phyloP scores from a whole-genome alignment of 2,329 filamentous ascomycete species.

The Arthrobotrys megalospora region DNA sequence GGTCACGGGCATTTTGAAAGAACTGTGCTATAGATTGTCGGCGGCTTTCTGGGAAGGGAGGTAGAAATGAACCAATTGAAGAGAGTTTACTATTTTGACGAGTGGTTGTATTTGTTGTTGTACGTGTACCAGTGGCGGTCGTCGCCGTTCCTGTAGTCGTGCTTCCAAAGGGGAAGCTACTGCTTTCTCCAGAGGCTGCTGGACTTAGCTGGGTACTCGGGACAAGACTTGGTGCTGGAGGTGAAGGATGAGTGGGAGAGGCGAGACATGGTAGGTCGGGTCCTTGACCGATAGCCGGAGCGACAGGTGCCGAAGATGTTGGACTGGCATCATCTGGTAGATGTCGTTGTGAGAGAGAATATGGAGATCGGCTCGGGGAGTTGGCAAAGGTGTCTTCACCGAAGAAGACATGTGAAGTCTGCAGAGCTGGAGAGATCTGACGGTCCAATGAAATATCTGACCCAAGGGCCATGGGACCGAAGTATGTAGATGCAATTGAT shows the following conservation, averaged over 20 bases:
- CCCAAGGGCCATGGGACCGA: conserved; percentile 37
- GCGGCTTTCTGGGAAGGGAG: background rate
- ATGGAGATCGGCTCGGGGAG: conserved; percentile 16
- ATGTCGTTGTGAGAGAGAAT: conserved; percentile 10
- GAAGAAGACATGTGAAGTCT: conserved; percentile 50
- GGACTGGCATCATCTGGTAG: conserved; percentile 8
- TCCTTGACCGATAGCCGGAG: background rate
- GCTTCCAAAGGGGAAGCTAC: background rate
- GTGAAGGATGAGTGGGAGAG: conserved; percentile 27
- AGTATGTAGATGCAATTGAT: conserved; percentile 45
- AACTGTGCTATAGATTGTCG: conserved; percentile 17
- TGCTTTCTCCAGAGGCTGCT: background rate
- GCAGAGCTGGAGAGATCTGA: conserved; percentile 43
- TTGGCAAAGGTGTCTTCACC: background rate
- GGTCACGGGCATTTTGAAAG: conserved; percentile 21
- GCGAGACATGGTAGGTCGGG: conserved; percentile 15
- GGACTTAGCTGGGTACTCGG: conserved; percentile 37
- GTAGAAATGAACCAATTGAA: conserved; percentile 18
- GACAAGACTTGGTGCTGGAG: conserved; percentile 40
- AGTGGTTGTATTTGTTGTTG: background rate
- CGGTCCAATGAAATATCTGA: conserved; percentile 41
- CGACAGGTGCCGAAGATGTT: background rate
- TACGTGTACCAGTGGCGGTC: background rate
- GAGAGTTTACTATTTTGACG: conserved; percentile 12
- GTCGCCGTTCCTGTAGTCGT: conserved; percentile 1